phyloP scores from a whole-genome alignment of 768 basidiomycete genomes.

The Russula abietina region DNA sequence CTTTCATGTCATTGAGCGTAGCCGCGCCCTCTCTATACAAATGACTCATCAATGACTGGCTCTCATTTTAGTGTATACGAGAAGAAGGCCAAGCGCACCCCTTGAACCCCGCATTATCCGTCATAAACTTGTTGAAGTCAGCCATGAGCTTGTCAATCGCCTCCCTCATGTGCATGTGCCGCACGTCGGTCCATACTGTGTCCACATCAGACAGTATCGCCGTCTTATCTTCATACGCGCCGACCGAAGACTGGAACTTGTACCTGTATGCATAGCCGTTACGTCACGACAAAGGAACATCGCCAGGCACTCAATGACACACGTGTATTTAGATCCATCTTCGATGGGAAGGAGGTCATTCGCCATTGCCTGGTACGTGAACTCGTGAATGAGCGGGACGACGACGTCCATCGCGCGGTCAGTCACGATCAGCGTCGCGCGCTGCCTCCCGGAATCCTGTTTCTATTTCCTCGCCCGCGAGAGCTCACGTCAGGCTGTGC shows the following conservation, averaged over 20 bases:
- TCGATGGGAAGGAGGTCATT: slow-evolving; percentile 89
- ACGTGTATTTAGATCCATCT: slow-evolving; percentile 84
- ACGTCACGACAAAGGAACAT: not conserved
- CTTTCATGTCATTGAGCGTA: slow-evolving; percentile 95
- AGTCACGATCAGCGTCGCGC: slow-evolving; percentile 81
- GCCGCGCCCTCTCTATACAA: slow-evolving; percentile 64
- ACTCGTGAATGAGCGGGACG: slow-evolving; percentile 91
- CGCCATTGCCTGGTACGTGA: slow-evolving; percentile 99
- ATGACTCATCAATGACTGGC: not conserved
- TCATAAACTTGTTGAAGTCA: slow-evolving; percentile 91
- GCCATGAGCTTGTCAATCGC: slow-evolving; percentile 95
- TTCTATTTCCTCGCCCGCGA: slow-evolving; percentile 23
- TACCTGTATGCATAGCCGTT: slow-evolving; percentile 48
- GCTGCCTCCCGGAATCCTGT: slow-evolving; percentile 44
- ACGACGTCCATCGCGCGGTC: slow-evolving; percentile 95
- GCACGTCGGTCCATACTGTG: slow-evolving; percentile 83
- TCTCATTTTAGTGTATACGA: not conserved
- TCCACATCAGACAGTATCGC: slow-evolving; percentile 84
- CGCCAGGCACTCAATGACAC: slow-evolving; percentile 30
- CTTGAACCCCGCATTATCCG: slow-evolving; percentile 91
- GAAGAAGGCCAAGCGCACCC: slow-evolving; percentile 46
- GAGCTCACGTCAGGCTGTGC: not conserved
- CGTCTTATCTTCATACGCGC: slow-evolving; percentile 81
- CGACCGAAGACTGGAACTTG: slow-evolving; percentile 86
- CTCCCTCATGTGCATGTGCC: slow-evolving; percentile 99